phyloP scores from a whole-genome alignment of 208 protist genomes.

The Trypanosoma rangeli region DNA sequence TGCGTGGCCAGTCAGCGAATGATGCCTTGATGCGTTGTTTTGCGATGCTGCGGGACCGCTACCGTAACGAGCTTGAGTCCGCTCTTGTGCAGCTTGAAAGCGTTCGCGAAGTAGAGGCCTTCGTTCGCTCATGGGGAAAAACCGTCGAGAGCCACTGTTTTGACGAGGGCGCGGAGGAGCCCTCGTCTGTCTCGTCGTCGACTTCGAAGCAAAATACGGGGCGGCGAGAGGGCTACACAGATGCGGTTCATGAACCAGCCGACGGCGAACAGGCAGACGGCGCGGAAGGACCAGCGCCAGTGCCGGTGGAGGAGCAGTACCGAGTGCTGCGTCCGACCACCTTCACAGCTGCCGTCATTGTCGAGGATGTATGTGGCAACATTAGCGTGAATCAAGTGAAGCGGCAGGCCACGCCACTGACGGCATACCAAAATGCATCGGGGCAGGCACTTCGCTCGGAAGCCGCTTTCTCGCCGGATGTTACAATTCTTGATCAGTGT shows the following conservation, averaged over 20 bases:
- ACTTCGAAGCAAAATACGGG: slow-evolving; percentile 12
- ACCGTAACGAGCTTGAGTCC: slow-evolving; percentile 54
- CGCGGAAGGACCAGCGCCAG: background rate
- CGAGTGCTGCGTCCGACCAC: slow-evolving; percentile 32
- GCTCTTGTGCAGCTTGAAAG: slow-evolving; percentile 54
- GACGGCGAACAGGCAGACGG: background rate
- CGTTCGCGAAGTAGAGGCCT: slow-evolving; percentile 60
- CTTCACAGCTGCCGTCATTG: slow-evolving; percentile 35
- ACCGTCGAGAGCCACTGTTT: slow-evolving; percentile 31
- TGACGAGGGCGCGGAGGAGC: slow-evolving; percentile 18
- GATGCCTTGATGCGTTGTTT: slow-evolving; percentile 64
- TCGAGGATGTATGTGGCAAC: slow-evolving; percentile 49
- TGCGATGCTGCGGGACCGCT: slow-evolving; percentile 50
- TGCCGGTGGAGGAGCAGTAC: slow-evolving; percentile 32
- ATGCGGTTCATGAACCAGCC: background rate
- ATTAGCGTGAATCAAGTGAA: slow-evolving; percentile 34
- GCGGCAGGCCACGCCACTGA: slow-evolving; percentile 51
- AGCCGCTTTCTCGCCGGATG: slow-evolving; percentile 10
- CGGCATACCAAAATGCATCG: slow-evolving; percentile 58
- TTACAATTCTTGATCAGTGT: slow-evolving; percentile 28
- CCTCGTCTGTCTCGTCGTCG: background rate
- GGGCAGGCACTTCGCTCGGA: slow-evolving; percentile 43
- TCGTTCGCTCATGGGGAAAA: slow-evolving; percentile 35
- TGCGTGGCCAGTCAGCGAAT: slow-evolving; percentile 47
- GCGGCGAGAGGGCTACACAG: background rate